phyloP scores from a whole-genome alignment of 2,329 filamentous ascomycete species.

The Xylariaceae sp. region DNA sequence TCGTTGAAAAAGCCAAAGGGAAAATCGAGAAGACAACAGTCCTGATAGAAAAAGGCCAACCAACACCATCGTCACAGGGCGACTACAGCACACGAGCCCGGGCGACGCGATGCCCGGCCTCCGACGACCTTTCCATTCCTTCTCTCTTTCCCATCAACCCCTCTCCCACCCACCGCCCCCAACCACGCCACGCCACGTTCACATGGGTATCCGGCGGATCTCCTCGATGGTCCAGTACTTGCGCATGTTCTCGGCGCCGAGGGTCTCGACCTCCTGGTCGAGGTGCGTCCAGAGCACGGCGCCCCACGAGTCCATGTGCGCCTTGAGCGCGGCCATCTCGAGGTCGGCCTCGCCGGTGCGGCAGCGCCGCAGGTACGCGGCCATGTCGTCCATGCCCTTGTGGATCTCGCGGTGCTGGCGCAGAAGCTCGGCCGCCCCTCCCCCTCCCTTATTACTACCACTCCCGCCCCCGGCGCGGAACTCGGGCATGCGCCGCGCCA shows the following conservation, averaged over 20 bases:
- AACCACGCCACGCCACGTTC: background rate
- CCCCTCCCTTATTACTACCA: conserved; percentile 9
- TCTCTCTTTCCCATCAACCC: background rate
- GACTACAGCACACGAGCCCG: too few relatives aligned
- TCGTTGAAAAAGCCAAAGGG: too few relatives aligned
- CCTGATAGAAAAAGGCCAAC: too few relatives aligned
- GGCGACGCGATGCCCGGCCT: too few relatives aligned
- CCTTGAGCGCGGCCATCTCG: conserved; percentile 52
- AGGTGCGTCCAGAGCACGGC: conserved; percentile 74
- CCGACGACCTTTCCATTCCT: background rate
- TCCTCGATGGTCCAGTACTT: conserved; percentile 73
- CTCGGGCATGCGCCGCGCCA: conserved; percentile 71
- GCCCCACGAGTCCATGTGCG: conserved; percentile 70
- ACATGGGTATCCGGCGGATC: conserved; percentile 64
- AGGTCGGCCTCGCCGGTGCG: conserved; percentile 54
- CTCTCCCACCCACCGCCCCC: background rate
- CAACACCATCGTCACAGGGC: too few relatives aligned
- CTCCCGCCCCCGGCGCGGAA: conserved; percentile 41
- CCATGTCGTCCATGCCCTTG: conserved; percentile 59
- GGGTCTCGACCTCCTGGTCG: conserved; percentile 71
- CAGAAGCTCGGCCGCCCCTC: conserved; percentile 53
- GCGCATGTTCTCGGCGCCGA: conserved; percentile 83
- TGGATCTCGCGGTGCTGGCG: conserved; percentile 76
- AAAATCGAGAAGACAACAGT: too few relatives aligned
- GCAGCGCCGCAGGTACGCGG: conserved; percentile 58